Evolutionary conservation across 805 yeast species (phyloP).

Genomic region (Ogataea siamensis): DNA sequence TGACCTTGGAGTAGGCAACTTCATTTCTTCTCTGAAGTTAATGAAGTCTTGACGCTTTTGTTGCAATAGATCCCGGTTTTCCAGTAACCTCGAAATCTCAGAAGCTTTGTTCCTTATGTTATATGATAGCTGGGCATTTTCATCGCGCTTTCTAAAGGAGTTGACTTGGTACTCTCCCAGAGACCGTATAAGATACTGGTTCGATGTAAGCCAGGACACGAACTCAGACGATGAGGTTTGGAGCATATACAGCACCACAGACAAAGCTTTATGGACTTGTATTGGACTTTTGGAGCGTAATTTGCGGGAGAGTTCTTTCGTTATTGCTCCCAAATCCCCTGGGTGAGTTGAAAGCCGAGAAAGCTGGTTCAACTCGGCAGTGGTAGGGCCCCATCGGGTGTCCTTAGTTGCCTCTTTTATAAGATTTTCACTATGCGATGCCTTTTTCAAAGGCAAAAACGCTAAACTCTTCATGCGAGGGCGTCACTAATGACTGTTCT

Average conservation of each 20-base stretch:
- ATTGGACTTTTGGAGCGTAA: conserved; percentile 38
- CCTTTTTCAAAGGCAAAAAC: conserved; percentile 29
- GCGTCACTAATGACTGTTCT: background rate
- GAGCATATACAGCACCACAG: conserved; percentile 49
- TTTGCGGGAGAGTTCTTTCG: conserved; percentile 40
- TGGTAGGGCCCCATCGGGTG: conserved; percentile 47
- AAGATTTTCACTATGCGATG: conserved; percentile 26
- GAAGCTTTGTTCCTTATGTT: conserved; percentile 40
- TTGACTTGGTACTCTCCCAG: conserved; percentile 31
- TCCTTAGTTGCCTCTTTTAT: conserved; percentile 51
- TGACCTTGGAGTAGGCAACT: conserved; percentile 28
- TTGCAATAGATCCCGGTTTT: conserved; percentile 35
- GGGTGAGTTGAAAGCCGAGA: conserved; percentile 44
- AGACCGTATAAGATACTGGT: conserved; percentile 32
- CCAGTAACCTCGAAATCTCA: conserved; percentile 33
- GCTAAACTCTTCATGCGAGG: conserved; percentile 30
- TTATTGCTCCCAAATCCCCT: conserved; percentile 39
- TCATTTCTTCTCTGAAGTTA: conserved; percentile 41
- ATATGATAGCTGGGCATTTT: conserved; percentile 24
- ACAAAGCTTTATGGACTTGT: conserved; percentile 47
- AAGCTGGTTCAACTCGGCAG: conserved; percentile 52
- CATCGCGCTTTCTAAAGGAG: conserved; percentile 17
- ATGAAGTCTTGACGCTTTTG: conserved; percentile 43
- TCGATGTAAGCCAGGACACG: conserved; percentile 45
- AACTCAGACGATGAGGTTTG: conserved; percentile 55